Conservation (phyloP, 148 eudicot genomes). For the Rheum nobile region DNA sequence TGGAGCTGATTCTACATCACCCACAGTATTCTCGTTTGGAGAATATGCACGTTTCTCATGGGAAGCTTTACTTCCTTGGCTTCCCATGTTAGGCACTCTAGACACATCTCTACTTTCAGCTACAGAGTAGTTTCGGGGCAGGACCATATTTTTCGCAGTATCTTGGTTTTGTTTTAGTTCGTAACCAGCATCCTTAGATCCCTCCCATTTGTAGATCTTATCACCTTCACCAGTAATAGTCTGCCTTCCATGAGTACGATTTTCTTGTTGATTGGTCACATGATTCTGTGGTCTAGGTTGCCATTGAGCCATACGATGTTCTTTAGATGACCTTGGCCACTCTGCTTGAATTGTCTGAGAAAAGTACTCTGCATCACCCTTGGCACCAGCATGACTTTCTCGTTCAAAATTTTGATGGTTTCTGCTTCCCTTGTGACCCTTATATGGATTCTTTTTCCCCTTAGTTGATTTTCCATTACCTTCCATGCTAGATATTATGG, state of each 20-base stretch:
- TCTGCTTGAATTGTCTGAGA: slow-evolving; percentile 37
- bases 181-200: background rate
- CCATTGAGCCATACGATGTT: slow-evolving; percentile 59
- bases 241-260: slow-evolving; percentile 22
- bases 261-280: slow-evolving; percentile 18
- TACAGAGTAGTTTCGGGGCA: slow-evolving; percentile 15
- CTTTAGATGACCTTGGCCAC: slow-evolving; percentile 29
- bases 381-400: slow-evolving; percentile 25
- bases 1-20: slow-evolving; percentile 21
- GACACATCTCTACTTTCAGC: slow-evolving; percentile 22
- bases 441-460: slow-evolving; percentile 42
- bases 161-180: background rate
- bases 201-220: background rate
- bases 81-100: slow-evolving; percentile 16
- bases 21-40: slow-evolving; percentile 24
- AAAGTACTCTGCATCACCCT: slow-evolving; percentile 10
- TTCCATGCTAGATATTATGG: slow-evolving; percentile 17
- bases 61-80: slow-evolving; percentile 26
- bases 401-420: slow-evolving; percentile 23
- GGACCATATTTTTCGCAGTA: slow-evolving; percentile 1
- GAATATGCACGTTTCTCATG: slow-evolving; percentile 24
- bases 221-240: background rate
- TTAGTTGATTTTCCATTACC: slow-evolving; percentile 32
- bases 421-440: slow-evolving; percentile 30
- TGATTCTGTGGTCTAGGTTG: slow-evolving; percentile 57